phyloP scores from a whole-genome alignment of 345 rosid genomes.

The Excoecaria agallocha region DNA sequence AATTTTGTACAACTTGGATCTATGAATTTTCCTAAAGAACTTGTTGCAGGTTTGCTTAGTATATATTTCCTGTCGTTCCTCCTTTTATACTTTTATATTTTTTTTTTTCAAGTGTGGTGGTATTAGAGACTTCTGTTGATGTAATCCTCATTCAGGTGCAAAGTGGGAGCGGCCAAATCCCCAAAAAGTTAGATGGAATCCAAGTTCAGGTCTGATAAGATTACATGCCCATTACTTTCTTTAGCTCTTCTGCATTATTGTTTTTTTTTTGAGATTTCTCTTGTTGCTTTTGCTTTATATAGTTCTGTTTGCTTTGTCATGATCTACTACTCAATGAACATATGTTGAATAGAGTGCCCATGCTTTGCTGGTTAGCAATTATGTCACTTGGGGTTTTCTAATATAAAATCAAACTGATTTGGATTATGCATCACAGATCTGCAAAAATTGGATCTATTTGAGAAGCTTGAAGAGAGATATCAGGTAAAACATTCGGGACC shows the following conservation, averaged over 20 bases:
- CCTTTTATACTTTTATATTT: background rate
- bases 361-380: background rate
- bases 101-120: background rate
- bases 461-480: conserved; percentile 41
- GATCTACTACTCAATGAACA: background rate
- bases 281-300: background rate
- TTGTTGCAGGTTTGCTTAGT: conserved; percentile 41
- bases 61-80: background rate
- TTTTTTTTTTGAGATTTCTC: background rate
- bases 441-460: conserved; percentile 38
- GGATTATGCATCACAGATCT: conserved; percentile 28
- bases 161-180: conserved; percentile 20
- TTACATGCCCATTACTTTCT: conserved; percentile 1
- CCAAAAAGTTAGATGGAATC: conserved; percentile 46
- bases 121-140: conserved; percentile 2
- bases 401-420: conserved; percentile 11
- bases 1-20: conserved; percentile 36
- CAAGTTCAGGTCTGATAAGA: conserved; percentile 39
- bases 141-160: conserved; percentile 29
- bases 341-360: background rate
- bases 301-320: background rate
- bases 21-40: conserved; percentile 51
- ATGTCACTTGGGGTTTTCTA: background rate
- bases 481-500: conserved; percentile 27
- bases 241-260: background rate